These are phyloP conservation scores for Malus hybrid DNA, from an alignment of 331 rosid species.

Conservation along the genomic window DNA sequence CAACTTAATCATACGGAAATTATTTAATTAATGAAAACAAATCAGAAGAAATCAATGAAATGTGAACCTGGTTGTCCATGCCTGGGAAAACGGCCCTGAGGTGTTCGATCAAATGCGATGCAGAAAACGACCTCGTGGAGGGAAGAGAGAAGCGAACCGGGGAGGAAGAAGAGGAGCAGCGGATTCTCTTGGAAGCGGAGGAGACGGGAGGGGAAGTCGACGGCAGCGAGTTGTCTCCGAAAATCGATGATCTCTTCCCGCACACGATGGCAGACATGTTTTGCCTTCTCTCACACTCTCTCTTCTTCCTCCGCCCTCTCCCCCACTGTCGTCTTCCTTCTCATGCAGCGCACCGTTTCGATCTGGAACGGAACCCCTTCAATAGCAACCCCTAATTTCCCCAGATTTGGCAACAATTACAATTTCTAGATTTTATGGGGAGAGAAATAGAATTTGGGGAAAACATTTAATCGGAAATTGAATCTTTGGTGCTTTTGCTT, in stretches of 20 bases:
- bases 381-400: neutral
- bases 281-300: conserved; percentile 41
- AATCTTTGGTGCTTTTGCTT: neutral
- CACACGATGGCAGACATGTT: conserved; percentile 95
- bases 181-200: conserved; percentile 70
- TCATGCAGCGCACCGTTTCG: conserved; percentile 43
- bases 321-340: conserved; percentile 19
- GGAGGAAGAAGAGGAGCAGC: conserved; percentile 61
- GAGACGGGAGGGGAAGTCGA: conserved; percentile 38
- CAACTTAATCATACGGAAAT: neutral
- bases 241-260: conserved; percentile 97
- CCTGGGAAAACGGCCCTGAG: conserved; percentile 57
- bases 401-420: neutral
- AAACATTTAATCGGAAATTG: neutral
- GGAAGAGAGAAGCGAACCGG: conserved; percentile 47
- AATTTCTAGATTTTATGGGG: neutral
- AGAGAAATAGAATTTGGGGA: neutral
- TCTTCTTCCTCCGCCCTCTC: conserved; percentile 15
- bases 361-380: neutral
- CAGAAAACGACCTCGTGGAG: conserved; percentile 7
- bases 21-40: neutral
- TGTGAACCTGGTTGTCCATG: conserved; percentile 69
- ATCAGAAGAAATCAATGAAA: neutral
- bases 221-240: conserved; percentile 49
- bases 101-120: conserved; percentile 29